Evolutionary conservation across 2,329 filamentous ascomycete species (phyloP).

Genomic region (Thelonectria blattea): DNA sequence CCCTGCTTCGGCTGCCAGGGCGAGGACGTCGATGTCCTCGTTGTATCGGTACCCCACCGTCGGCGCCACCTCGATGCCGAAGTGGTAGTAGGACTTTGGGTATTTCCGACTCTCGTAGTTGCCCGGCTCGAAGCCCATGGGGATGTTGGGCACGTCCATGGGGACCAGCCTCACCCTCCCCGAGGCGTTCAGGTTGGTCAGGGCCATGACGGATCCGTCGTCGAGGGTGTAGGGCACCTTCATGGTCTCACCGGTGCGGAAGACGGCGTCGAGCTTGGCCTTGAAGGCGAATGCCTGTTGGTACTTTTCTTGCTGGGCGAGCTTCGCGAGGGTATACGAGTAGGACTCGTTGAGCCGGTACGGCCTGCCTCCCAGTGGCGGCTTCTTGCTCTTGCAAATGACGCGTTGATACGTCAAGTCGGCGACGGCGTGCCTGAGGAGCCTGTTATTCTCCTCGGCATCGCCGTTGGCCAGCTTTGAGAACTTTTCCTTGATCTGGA

Average conservation of each 20-base stretch:
- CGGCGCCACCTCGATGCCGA: constrained; percentile 64
- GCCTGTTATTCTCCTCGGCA: constrained; percentile 47
- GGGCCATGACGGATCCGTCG: constrained; percentile 70
- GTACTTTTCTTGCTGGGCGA: constrained; percentile 60
- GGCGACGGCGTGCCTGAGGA: constrained; percentile 56
- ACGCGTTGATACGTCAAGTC: constrained; percentile 59
- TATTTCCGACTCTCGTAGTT: constrained; percentile 75
- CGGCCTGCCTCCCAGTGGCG: constrained; percentile 63
- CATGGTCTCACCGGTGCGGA: constrained; percentile 51
- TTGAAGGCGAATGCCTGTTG: constrained; percentile 67
- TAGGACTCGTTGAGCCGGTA: constrained; percentile 69
- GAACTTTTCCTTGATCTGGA: constrained; percentile 58
- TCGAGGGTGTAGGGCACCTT: constrained; percentile 62
- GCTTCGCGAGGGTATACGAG: constrained; percentile 61
- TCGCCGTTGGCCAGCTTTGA: constrained; percentile 53
- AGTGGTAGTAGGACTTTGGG: constrained; percentile 69
- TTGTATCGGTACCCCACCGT: constrained; percentile 69
- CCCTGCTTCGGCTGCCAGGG: constrained; percentile 43
- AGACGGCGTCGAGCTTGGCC: constrained; percentile 60
- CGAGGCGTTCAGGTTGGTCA: constrained; percentile 68
- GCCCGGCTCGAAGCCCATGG: constrained; percentile 73
- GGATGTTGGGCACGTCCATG: constrained; percentile 63
- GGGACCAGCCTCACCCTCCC: constrained; percentile 62
- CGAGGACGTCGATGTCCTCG: constrained; percentile 53
- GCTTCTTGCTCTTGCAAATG: constrained; percentile 64